These are phyloP conservation scores for Darksidea phi DNA, from an alignment of 495 filamentous ascomycete species.

Conservation along the genomic window DNA sequence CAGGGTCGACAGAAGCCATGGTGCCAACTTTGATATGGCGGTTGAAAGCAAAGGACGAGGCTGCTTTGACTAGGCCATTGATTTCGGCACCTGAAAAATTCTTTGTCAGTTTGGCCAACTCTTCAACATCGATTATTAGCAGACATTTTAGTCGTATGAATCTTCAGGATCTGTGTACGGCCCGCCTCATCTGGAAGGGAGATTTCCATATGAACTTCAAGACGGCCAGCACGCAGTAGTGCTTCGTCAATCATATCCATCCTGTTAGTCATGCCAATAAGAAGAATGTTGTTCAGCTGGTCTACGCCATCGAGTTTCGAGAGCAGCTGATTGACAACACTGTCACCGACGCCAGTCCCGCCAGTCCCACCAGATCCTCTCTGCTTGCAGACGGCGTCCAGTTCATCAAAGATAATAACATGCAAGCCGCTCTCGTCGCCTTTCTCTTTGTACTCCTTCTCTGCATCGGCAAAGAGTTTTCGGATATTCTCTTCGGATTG, in stretches of 20 bases:
- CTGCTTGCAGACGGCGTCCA: conserved; percentile 98
- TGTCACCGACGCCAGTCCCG: conserved; percentile 95
- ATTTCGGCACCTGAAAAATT: conserved; percentile 98
- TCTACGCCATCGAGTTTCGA: conserved; percentile 98
- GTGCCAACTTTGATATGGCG: conserved; percentile 92
- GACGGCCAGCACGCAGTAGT: conserved; percentile 84
- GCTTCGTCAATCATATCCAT: conserved; percentile 99
- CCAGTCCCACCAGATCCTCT: conserved; percentile 84
- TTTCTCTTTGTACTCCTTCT: conserved; percentile 98
- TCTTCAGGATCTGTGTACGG: conserved; percentile 87
- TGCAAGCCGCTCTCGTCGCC: conserved; percentile 93
- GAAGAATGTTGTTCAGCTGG: conserved; percentile 96
- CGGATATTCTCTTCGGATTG: conserved; percentile 98
- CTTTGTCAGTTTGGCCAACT: conserved; percentile 83
- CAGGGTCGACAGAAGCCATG: conserved; percentile 76
- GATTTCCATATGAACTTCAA: conserved; percentile 98
- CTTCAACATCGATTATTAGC: conserved; percentile 75
- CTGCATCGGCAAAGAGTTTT: conserved; percentile 96
- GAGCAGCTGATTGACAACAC: conserved; percentile 97
- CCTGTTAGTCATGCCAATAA: conserved; percentile 99
- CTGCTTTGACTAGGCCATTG: conserved; percentile 83
- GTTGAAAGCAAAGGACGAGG: conserved; percentile 88
- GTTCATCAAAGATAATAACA: conserved; percentile 98
- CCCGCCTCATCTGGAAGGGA: conserved; percentile 87
- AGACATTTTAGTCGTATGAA: conserved; percentile 90